Evolutionary conservation across 768 basidiomycete genomes (phyloP).

Genomic region (Lactifluus subvellereus): DNA sequence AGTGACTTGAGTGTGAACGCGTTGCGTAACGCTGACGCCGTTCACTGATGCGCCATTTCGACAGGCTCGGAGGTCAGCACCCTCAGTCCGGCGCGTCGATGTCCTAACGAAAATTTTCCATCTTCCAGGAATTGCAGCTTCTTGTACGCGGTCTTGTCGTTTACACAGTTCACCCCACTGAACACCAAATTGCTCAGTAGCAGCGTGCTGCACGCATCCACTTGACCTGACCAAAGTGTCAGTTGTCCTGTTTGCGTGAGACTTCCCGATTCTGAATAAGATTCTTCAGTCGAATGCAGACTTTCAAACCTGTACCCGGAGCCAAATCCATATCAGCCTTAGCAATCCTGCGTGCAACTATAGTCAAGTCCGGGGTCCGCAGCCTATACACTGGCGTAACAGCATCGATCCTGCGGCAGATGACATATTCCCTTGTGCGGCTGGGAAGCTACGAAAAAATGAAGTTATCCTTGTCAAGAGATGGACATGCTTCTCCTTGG

Average conservation of each 20-base stretch:
- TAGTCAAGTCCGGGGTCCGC: conserved; percentile 60
- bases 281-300: conserved; percentile 72
- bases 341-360: conserved; percentile 55
- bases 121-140: conserved; percentile 33
- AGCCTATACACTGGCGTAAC: conserved; percentile 79
- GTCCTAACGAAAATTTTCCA: neutral
- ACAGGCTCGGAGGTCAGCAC: conserved; percentile 34
- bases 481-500: conserved; percentile 47
- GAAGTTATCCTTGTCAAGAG: conserved; percentile 49
- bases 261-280: neutral
- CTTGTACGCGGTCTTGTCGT: conserved; percentile 28
- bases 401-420: conserved; percentile 80
- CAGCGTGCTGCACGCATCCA: conserved; percentile 76
- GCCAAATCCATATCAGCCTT: conserved; percentile 59
- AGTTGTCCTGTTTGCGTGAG: conserved; percentile 26
- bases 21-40: neutral
- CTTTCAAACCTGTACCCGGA: conserved; percentile 42
- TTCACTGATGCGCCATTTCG: neutral
- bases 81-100: neutral
- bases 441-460: conserved; percentile 78
- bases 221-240: conserved; percentile 84
- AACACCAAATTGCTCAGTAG: conserved; percentile 45
- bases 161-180: neutral
- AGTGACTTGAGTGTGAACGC: conserved; percentile 8
- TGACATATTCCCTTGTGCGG: conserved; percentile 86